Evolutionary conservation across 352 stramenopile species (phyloP), one percentile per base, ranked within the genome.

Genomic region (Globisporangium recalcitrans): DNA sequence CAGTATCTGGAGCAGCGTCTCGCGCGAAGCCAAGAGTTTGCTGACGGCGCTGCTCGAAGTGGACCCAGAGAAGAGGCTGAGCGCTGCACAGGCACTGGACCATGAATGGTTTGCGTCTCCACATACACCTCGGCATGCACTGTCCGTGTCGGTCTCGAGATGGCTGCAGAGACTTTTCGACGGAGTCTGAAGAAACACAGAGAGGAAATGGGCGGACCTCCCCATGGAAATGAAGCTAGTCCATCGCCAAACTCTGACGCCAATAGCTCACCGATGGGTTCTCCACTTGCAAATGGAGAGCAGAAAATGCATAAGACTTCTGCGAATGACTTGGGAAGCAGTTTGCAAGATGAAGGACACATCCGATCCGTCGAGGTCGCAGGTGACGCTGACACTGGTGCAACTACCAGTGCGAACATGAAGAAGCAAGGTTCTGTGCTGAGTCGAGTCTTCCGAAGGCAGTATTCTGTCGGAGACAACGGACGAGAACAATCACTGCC

Each of bases 81-180:
- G 68, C 3, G 69, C 75, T 8, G 56, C 47, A 10, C 55, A 82
- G 38, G 76, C 78, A 4, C 70, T 88, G 4, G 32, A 34, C 1
- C 63, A 88, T 46, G 59, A 70, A 21, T 90, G 81, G 81, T 87
- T 90, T 52, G 60, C 58, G 21, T 72, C 69, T 3, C 57, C 65
- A 4, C 69, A 76, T 38, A 86, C 78, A 1, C 77, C 82, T 16
- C 77, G 72, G 1, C 36, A 70, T 24, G 78, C 82, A 46, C 69
- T 91, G 13, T 72, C 77, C 1, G 70, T 75, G 22, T 87, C 78
- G 0, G 61, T 82, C 26, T 75, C 61, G 3, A 77, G 7, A 84
- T 91, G 63, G 79, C 79, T 0, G 77, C 74, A 19, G 67, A 80
- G 34, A 77, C 68, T 19, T 63, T 91, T 3, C 79, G 77, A 9